Evolutionary conservation across 1,139 yeast species (phyloP), one percentile per base, ranked within the genome.

Genomic region (Groenewaldozyma sp.): DNA sequence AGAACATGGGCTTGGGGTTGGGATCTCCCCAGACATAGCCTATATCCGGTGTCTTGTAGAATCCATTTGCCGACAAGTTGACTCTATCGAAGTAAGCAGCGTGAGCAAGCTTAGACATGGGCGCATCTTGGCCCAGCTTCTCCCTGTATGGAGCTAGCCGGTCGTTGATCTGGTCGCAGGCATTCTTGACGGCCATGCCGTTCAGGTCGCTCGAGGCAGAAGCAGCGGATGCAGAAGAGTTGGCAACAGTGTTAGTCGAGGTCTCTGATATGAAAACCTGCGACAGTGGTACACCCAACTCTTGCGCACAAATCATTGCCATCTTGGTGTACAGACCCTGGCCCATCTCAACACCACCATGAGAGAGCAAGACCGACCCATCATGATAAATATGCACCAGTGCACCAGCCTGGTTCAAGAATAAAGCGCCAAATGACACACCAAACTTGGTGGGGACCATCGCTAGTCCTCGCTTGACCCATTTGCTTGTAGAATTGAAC

Each of bases 331-430:
- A 61, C 34, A 68, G 49, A n/a, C 73, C 73, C 47, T 68, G 73
- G 19, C 73, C 73, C 60, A 68, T 68, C 44, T 68, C 73, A n/a
- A 67, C 67, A 38, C 73, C 73, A 35, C 72, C 73, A 35, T 67
- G 71, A 6, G 71, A 55, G 16, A 68, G 52, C 22, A 68, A 49
- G 18, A 68, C 56, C 17, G 70, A 64, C 1, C 73, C 73, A 47
- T 68, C 73, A 34, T 63, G 64, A 45, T 68, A 67, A 33, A 68
- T 65, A 42, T 68, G 70, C 10, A 68, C 62, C 28, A 68, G 54
- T 1, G 73, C 73, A 33, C 70, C 71, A 11, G 68, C 73, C 46
- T 68, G 73, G 49, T 68, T 68, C 41, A 68, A 49, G 39, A 63
- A 65, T 20, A 58, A 46, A 14, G 65, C 71, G 24, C 72, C 72